Percentiles rank a stretch among this genome's conserved stretches.
phyloP scores from a whole-genome alignment of 2,329 filamentous ascomycete genomes.

The Cadophora luteo-olivacea region DNA sequence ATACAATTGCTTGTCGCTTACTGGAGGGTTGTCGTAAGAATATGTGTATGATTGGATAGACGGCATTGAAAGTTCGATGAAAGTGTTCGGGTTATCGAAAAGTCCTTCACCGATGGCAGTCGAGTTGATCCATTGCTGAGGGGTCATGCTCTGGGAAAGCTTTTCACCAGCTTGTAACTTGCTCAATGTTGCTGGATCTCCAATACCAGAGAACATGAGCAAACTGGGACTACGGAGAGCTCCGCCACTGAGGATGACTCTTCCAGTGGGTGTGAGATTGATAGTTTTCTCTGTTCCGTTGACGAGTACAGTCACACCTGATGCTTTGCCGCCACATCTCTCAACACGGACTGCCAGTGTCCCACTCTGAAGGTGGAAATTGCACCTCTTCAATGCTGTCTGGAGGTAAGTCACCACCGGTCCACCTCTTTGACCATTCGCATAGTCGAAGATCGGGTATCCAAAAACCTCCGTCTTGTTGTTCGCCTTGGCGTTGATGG shows the following conservation, averaged over 20 bases:
- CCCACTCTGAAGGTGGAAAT: constrained; percentile 54
- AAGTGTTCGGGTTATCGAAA: constrained; percentile 63
- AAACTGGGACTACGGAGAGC: constrained; percentile 58
- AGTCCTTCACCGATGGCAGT: constrained; percentile 55
- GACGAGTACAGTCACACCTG: constrained; percentile 48
- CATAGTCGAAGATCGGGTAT: constrained; percentile 55
- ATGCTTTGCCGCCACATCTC: constrained; percentile 49
- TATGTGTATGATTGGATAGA: constrained; percentile 55
- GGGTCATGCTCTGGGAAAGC: constrained; percentile 42
- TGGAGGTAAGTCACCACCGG: constrained; percentile 58
- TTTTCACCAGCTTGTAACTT: constrained; percentile 47
- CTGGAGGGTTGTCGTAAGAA: constrained; percentile 52
- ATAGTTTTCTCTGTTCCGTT: constrained; percentile 40
- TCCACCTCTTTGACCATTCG: constrained; percentile 56
- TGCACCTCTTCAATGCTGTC: constrained; percentile 48
- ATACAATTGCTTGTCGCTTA: constrained; percentile 53
- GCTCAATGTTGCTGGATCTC: constrained; percentile 43
- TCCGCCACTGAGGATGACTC: constrained; percentile 56
- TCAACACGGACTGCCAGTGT: constrained; percentile 53
- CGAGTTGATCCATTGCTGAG: constrained; percentile 55
- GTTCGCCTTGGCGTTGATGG: constrained; percentile 53
- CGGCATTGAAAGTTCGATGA: constrained; percentile 54
- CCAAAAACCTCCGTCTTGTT: constrained; percentile 57
- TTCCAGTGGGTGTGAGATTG: constrained; percentile 31
- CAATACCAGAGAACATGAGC: constrained; percentile 58